phyloP scores from a whole-genome alignment of 2,329 filamentous ascomycete genomes.

The Colletotrichum camelliae region DNA sequence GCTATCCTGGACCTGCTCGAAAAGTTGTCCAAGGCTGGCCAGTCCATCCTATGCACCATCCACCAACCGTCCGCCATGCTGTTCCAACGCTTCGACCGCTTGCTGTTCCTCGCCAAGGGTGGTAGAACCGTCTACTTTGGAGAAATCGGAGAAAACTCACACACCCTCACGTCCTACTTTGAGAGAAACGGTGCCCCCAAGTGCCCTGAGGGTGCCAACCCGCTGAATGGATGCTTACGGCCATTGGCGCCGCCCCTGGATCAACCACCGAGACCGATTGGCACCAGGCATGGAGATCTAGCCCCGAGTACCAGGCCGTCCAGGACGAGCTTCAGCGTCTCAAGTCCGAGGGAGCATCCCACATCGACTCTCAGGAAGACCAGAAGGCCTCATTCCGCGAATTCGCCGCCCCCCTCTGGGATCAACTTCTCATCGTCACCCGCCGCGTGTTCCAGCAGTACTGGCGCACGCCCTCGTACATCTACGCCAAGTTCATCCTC shows the following conservation, averaged over 20 bases:
- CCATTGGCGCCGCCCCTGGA: conserved; percentile 41
- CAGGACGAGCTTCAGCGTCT: conserved; percentile 26
- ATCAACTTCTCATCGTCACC: conserved; percentile 48
- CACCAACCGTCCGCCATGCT: conserved; percentile 26
- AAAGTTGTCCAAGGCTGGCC: conserved; percentile 60
- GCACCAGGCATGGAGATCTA: conserved; percentile 49
- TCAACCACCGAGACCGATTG: conserved; percentile 53
- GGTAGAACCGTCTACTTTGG: conserved; percentile 58
- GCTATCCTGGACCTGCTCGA: conserved; percentile 74
- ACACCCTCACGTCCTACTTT: conserved; percentile 57
- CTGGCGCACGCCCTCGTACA: conserved; percentile 78
- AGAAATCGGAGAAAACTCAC: conserved; percentile 54
- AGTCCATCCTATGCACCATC: conserved; percentile 43
- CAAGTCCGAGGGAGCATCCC: not conserved
- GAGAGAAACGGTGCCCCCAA: conserved; percentile 51
- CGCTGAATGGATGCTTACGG: conserved; percentile 56
- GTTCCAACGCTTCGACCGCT: conserved; percentile 24
- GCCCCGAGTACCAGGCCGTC: conserved; percentile 39
- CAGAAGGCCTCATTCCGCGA: not conserved
- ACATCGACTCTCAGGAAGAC: not conserved
- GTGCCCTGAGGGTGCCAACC: conserved; percentile 55
- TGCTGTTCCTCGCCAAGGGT: conserved; percentile 23
- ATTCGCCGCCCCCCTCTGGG: conserved; percentile 70
- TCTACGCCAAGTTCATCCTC: conserved; percentile 72
- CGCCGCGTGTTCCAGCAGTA: conserved; percentile 77